Base-by-base conservation (phyloP, 2,329 filamentous ascomycete genomes). In the Alternaria gaisen region DNA sequence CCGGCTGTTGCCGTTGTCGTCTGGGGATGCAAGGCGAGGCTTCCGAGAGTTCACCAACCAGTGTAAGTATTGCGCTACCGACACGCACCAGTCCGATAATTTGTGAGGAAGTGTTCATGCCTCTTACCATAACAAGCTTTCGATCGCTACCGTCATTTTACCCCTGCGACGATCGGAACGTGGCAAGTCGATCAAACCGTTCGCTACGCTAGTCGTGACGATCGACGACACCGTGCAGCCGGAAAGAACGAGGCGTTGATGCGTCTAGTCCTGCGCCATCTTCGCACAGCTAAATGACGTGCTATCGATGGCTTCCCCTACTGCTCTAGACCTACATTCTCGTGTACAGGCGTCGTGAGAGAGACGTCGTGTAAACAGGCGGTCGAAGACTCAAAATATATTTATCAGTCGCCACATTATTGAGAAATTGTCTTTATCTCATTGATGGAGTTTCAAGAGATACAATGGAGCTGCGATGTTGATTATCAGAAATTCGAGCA, bases 131-230 rank as follows among this genome's bases (percentile, higher is more conserved):
- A 24, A 20, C 22, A 24, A 36, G 3, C 7, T 22, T 18, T 24
- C 46, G 12, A 48, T 48, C 8, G 18, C 30, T 48, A 48, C 20
- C 30, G 0, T 34, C 3, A 36, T 36, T 8, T 24, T n/a, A 36
- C 30, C 46, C 46, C 46, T 48, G 46, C 46, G 30, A n/a, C 46
- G 46, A 48, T 48, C 30, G 18, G 16, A 48, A 48, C 30, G 46
- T 48, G 30, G 18, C 3, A 48, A 22, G 30, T 36, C 46, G 30
- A 48, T 48, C 46, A 24, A 22, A 48, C 30, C 28, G 30, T 24
- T 36, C 46, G 46, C 46, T 48, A 48, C 18, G 30, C 30, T 24
- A 48, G 30, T 11, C 20, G 30, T 48, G 46, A 48, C 46, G 20
- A n/a, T 36, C 46, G 20, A 3, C 10, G 20, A 36, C 16, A 48